A percentile compares a stretch with the other conserved stretches of the same genome.
Conservation (phyloP, 2,329 filamentous ascomycete genomes). For the Venturiaceae sp. region DNA sequence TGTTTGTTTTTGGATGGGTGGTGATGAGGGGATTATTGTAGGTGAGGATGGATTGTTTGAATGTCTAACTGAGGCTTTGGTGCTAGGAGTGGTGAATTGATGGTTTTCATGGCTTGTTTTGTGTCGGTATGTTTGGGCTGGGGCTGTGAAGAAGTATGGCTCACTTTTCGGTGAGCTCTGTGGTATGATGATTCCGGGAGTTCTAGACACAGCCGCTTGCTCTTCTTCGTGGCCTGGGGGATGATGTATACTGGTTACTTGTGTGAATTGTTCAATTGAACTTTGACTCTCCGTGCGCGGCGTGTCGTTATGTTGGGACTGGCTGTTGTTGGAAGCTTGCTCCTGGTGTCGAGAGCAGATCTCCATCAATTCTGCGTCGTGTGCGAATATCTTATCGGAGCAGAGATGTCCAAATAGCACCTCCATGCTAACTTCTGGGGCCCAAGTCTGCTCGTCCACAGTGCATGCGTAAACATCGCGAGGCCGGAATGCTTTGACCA, state of each 20-base stretch:
- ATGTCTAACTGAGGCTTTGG: not conserved
- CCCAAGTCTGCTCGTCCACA: slow-evolving; percentile 52
- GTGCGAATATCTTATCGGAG: slow-evolving; percentile 3
- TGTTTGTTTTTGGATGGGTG: not conserved
- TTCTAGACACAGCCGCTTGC: not conserved
- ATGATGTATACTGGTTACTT: not conserved
- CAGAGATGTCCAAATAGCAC: slow-evolving; percentile 56
- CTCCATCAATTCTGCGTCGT: slow-evolving; percentile 6
- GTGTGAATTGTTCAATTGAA: not conserved
- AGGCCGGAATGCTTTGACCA: slow-evolving; percentile 60
- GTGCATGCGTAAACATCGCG: slow-evolving; percentile 79
- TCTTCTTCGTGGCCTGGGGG: not conserved
- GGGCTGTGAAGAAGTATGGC: no score
- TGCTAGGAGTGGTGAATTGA: not conserved
- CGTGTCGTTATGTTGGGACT: not conserved
- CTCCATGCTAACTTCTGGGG: slow-evolving; percentile 51
- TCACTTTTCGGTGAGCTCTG: not conserved
- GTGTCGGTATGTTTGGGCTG: no score
- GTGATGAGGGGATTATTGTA: not conserved
- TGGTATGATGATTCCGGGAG: not conserved
- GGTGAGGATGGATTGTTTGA: not conserved
- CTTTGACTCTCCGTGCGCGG: not conserved
- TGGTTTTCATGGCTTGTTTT: no score
- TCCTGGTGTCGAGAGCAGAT: not conserved
- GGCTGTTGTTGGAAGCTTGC: not conserved